phyloP scores from a whole-genome alignment of 2,329 filamentous ascomycete genomes.

The Talaromyces sp. region DNA sequence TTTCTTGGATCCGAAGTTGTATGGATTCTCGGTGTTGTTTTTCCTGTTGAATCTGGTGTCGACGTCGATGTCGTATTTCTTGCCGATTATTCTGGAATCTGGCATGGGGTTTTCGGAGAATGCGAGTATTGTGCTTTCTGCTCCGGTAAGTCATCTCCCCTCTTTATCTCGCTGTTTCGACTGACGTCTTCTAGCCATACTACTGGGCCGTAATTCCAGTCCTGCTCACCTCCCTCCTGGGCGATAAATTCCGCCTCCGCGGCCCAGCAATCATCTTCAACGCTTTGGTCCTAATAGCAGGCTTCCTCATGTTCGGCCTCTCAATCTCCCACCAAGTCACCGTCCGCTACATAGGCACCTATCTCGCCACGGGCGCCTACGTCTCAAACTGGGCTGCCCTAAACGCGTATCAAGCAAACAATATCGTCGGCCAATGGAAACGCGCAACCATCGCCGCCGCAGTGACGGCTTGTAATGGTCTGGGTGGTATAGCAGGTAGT shows the following conservation, averaged over 20 bases:
- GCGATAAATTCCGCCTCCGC: slow-evolving; percentile 61
- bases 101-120: slow-evolving; percentile 57
- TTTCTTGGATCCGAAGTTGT: slow-evolving; percentile 61
- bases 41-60: slow-evolving; percentile 67
- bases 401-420: slow-evolving; percentile 63
- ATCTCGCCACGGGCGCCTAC: slow-evolving; percentile 66
- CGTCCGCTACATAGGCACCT: slow-evolving; percentile 64
- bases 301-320: slow-evolving; percentile 67
- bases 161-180: neutral
- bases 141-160: slow-evolving; percentile 44
- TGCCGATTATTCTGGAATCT: slow-evolving; percentile 59
- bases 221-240: slow-evolving; percentile 60
- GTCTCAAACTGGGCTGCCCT: slow-evolving; percentile 68
- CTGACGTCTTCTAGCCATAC: slow-evolving; percentile 50
- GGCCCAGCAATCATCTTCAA: slow-evolving; percentile 67
- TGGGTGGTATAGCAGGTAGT: slow-evolving; percentile 64
- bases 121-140: slow-evolving; percentile 60
- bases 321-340: slow-evolving; percentile 52
- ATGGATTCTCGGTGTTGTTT: slow-evolving; percentile 64
- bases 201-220: slow-evolving; percentile 66
- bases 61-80: slow-evolving; percentile 64
- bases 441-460: slow-evolving; percentile 61
- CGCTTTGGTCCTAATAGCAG: slow-evolving; percentile 59
- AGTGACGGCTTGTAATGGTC: slow-evolving; percentile 61
- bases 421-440: slow-evolving; percentile 65